Conservation (phyloP, 345 rosid species). For the Crucihimalaya himalaica region DNA sequence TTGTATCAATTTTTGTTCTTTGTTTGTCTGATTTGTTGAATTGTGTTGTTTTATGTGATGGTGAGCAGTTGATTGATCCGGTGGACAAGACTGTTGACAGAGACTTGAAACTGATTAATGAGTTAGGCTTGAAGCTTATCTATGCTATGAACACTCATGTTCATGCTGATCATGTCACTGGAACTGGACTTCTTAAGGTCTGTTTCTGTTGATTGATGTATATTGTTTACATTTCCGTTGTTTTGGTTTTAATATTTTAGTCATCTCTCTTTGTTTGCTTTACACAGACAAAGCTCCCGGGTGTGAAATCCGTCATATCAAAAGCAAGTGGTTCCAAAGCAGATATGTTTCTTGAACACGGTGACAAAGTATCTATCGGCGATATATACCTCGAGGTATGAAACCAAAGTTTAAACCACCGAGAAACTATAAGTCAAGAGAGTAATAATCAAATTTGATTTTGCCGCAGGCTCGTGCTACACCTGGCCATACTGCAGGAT, state of each 20-base stretch:
- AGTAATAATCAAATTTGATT: not conserved
- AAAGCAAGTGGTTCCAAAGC: conserved; percentile 84
- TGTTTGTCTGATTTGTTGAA: not conserved
- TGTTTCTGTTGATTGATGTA: not conserved
- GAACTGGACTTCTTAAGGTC: conserved; percentile 89
- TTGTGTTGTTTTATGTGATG: not conserved
- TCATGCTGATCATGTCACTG: conserved; percentile 97
- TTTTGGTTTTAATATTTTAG: conserved; percentile 11
- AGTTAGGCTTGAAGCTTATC: conserved; percentile 71
- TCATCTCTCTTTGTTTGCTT: conserved; percentile 20
- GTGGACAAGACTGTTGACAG: conserved; percentile 90
- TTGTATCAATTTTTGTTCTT: not conserved
- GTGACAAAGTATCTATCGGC: conserved; percentile 71
- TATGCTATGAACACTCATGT: conserved; percentile 95
- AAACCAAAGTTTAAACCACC: not conserved
- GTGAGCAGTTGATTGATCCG: conserved; percentile 86
- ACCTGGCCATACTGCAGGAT: conserved; percentile 93
- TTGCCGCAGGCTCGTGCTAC: conserved; percentile 72
- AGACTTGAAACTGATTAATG: conserved; percentile 66
- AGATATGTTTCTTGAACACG: conserved; percentile 67
- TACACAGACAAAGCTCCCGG: conserved; percentile 53
- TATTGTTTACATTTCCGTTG: not conserved
- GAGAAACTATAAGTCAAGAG: not conserved
- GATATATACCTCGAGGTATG: conserved; percentile 73
- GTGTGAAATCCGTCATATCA: conserved; percentile 74